Evolutionary conservation across 495 filamentous ascomycete species (phyloP), one percentile per base, ranked within the genome.

Genomic region (Neurospora sp.): DNA sequence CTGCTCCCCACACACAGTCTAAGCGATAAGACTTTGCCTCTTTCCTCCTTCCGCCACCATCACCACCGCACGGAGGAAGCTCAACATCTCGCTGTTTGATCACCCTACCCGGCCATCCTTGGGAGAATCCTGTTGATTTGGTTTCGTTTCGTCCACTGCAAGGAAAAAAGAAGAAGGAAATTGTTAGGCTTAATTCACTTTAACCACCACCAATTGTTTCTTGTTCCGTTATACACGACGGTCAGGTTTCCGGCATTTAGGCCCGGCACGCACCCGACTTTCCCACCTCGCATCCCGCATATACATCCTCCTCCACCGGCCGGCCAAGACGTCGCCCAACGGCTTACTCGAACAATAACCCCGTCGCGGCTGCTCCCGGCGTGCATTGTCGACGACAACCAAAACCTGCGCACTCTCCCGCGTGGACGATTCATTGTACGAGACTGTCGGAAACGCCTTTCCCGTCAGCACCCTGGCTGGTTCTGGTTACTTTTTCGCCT

Each of bases 111-210:
- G 76, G 74, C 71, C 75, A 76, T 75, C 73, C 74, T 78, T 76
- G 76, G 79, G 79, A 65, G 53, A 70, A 75, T 82, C 76, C 73
- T 77, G 78, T 81, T 79, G 80, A 82, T 81, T 81, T 78, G 74
- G 75, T 79, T 80, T 81, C 75, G 78, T 82, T 81, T 81, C 76
- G 75, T 79, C 53, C 27, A 16, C 53, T 65, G 53, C 53, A 65
- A 65, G 53, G 53, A 65, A 65, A 17, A 44, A 35, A 37, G 31
- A 37, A 65, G 14, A 8, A 35, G 27, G 53, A 65, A 65, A 17
- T 17, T 35, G 53, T 35, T 16, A 71, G 75, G 75, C 77, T 81
- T 81, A 78, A 78, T 82, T 77, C 71, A 75, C 82, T 83, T 81
- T 81, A 76, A 68, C 80, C 77, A 76, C 12, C 27, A 61, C 53